These are phyloP conservation scores for Ruellia speciosa DNA, from an alignment of 305 asterid genomes.

Conservation along the genomic window DNA sequence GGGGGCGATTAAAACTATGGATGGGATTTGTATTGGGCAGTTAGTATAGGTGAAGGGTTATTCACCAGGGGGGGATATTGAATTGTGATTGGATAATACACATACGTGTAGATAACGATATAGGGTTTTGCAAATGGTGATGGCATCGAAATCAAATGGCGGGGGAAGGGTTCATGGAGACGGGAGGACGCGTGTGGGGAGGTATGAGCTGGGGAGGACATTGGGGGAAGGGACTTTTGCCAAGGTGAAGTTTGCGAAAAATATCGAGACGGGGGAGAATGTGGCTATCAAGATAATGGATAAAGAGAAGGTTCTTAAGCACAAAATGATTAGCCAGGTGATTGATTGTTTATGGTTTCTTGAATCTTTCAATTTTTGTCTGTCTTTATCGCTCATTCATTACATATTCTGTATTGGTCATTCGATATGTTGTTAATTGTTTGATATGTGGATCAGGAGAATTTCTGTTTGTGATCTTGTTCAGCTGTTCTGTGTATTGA, in stretches of 20 bases:
- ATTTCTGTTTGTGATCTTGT: no score
- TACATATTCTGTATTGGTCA: not conserved
- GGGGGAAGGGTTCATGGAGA: conserved; percentile 29
- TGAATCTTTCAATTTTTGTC: conserved; percentile 2
- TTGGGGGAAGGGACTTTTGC: conserved; percentile 92
- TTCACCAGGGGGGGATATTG: not conserved
- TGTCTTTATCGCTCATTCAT: not conserved
- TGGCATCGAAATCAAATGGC: conserved; percentile 43
- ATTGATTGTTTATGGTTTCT: no score
- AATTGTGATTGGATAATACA: conserved; percentile 10
- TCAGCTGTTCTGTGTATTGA: no score
- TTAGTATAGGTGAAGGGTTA: not conserved
- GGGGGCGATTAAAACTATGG: conserved; percentile 27
- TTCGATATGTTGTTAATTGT: no score
- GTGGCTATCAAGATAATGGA: conserved; percentile 97
- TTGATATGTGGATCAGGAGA: no score
- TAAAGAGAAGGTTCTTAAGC: conserved; percentile 84
- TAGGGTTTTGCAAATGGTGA: conserved; percentile 28
- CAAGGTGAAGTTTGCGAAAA: conserved; percentile 90
- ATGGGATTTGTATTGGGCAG: conserved; percentile 45
- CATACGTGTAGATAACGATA: not conserved
- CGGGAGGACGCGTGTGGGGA: conserved; percentile 75
- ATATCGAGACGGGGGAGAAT: conserved; percentile 65
- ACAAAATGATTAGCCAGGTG: conserved; percentile 94
- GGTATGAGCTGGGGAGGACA: conserved; percentile 88